Conservation (phyloP, 75 land plant genomes). For the Pinus albicaulis region DNA sequence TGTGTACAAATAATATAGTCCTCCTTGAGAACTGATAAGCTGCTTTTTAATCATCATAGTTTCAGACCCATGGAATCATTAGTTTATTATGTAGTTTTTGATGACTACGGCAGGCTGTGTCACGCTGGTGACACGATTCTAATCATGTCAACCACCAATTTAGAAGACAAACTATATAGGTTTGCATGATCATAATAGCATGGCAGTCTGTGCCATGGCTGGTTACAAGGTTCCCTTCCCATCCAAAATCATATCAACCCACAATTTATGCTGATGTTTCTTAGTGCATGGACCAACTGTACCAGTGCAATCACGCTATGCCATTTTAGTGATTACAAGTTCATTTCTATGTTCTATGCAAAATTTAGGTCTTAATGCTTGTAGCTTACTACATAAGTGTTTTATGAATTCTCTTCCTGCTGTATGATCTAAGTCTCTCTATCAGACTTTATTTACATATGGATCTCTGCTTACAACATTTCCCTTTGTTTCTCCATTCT, state of each 20-base stretch:
- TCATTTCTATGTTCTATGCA: not conserved
- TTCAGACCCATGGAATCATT: not conserved
- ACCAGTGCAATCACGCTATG: not conserved
- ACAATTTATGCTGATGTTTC: not conserved
- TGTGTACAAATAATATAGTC: not conserved
- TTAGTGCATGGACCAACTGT: not conserved
- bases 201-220: too few species aligned
- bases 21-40: not conserved
- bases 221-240: too few species aligned
- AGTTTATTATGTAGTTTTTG: not conserved
- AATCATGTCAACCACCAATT: too few species aligned
- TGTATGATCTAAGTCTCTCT: not conserved
- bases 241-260: too few species aligned
- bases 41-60: not conserved
- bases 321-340: not conserved
- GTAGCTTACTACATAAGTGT: not conserved
- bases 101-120: not conserved
- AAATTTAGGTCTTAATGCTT: too few species aligned
- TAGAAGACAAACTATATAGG: too few species aligned
- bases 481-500: not conserved
- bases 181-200: too few species aligned
- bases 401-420: not conserved
- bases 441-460: not conserved
- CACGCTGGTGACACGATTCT: not conserved
- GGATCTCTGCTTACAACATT: too few species aligned